Percentiles rank a stretch among this genome's conserved stretches.
Evolutionary conservation across 495 filamentous ascomycete species (phyloP).

Genomic region (Hypoxylon perforatum): DNA sequence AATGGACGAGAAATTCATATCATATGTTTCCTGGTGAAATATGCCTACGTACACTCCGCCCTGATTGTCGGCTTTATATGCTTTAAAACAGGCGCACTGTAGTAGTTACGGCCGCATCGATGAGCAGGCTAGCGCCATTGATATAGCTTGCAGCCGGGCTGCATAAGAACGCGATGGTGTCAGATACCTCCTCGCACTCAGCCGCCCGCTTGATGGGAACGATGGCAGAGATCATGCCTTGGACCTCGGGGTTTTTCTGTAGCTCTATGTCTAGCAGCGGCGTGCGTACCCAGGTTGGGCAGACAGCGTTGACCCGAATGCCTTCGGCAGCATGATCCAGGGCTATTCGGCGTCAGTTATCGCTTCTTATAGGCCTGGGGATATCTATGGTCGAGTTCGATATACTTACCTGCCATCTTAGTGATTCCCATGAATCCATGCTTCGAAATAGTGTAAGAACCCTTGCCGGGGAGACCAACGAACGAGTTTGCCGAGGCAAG

Average conservation of each 20-base stretch:
- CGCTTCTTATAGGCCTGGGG: neutral
- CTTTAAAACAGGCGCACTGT: neutral
- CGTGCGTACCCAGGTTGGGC: constrained; percentile 56
- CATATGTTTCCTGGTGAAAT: too few relatives aligned
- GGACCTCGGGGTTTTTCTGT: constrained; percentile 22
- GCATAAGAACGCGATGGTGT: constrained; percentile 55
- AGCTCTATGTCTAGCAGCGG: constrained; percentile 50
- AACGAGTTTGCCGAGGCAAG: constrained; percentile 4
- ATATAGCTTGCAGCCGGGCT: constrained; percentile 41
- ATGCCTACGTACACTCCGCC: too few relatives aligned
- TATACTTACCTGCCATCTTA: constrained; percentile 3
- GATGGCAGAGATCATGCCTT: constrained; percentile 33
- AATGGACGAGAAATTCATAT: too few relatives aligned
- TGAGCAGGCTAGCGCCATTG: constrained; percentile 1
- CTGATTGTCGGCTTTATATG: too few relatives aligned
- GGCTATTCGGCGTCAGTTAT: constrained; percentile 35
- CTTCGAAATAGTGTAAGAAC: constrained; percentile 17
- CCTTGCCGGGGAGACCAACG: constrained; percentile 2
- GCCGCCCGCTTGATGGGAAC: constrained; percentile 51
- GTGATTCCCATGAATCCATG: constrained; percentile 20
- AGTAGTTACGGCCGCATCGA: constrained; percentile 3
- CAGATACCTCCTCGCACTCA: constrained; percentile 54
- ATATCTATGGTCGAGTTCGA: neutral
- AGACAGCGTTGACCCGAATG: constrained; percentile 59
- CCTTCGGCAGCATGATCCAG: constrained; percentile 45